Evolutionary conservation across 352 stramenopile species (phyloP).

Genomic region (Globisporangium cystogenes): DNA sequence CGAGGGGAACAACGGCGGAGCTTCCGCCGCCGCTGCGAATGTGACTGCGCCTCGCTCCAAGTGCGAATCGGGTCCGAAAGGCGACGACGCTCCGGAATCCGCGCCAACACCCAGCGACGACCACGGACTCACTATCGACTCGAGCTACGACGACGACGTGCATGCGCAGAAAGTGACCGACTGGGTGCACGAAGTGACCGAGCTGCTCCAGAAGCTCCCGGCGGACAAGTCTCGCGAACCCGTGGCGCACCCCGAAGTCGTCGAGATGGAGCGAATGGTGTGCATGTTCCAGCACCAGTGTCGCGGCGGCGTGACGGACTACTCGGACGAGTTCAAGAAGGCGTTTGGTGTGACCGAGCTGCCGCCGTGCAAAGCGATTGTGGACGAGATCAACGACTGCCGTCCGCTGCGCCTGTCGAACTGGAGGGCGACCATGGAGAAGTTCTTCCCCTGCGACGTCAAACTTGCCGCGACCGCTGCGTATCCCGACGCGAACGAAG

Average conservation of each 20-base stretch:
- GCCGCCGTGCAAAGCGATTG: conserved; percentile 36
- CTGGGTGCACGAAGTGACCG: background rate
- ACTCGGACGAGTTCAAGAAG: conserved; percentile 36
- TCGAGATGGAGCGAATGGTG: conserved; percentile 9
- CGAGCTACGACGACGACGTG: background rate
- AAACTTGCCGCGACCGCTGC: background rate
- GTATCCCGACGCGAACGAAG: background rate
- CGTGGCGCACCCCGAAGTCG: background rate
- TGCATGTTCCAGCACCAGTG: conserved; percentile 54
- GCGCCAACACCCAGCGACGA: background rate
- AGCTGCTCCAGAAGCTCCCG: background rate
- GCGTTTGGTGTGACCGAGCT: conserved; percentile 27
- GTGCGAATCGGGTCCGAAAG: background rate
- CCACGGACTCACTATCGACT: background rate
- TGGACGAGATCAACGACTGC: conserved; percentile 25
- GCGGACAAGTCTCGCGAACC: conserved; percentile 1
- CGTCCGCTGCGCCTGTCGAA: background rate
- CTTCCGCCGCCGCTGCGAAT: background rate
- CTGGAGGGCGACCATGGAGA: background rate
- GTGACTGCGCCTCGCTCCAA: background rate
- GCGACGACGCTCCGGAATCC: background rate
- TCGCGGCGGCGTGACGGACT: conserved; percentile 35
- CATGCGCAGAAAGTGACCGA: background rate
- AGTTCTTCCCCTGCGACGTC: conserved; percentile 10
- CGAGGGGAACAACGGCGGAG: background rate